Conservation (phyloP, 2,329 filamentous ascomycete genomes). For the Trichoderma hamatum region DNA sequence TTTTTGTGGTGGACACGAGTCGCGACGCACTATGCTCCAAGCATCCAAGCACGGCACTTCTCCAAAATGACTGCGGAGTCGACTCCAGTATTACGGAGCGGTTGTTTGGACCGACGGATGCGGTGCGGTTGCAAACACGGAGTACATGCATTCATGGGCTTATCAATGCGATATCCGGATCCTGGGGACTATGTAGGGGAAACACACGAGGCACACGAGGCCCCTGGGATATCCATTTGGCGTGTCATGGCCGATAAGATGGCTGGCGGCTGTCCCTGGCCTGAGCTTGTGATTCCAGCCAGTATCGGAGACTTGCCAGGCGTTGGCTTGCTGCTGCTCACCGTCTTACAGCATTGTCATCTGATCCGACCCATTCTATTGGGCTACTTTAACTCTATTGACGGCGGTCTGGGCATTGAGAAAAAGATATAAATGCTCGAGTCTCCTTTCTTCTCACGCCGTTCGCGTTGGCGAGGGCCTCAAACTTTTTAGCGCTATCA, state of each 20-base stretch:
- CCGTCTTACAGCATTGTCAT: neutral
- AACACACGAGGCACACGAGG: no score
- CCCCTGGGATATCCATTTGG: constrained; percentile 9
- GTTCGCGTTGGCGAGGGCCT: constrained; percentile 10
- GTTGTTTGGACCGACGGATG: neutral
- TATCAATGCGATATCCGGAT: constrained; percentile 8
- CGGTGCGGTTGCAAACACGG: neutral
- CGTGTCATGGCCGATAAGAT: constrained; percentile 9
- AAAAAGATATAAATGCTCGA: constrained; percentile 1
- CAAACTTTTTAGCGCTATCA: constrained; percentile 14
- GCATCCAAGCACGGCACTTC: constrained; percentile 5
- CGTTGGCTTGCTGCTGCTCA: neutral
- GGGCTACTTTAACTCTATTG: neutral
- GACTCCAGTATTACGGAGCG: constrained; percentile 16
- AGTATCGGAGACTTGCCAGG: neutral
- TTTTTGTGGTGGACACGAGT: constrained; percentile 9
- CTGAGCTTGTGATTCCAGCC: neutral
- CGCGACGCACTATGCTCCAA: constrained; percentile 16
- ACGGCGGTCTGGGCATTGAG: neutral
- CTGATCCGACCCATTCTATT: neutral
- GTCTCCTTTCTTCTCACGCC: neutral
- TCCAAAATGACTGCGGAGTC: constrained; percentile 13
- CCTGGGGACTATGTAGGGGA: neutral
- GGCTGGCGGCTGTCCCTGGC: neutral
- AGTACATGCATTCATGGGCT: neutral